Conservation (phyloP, 306 rosid species). For the barrel medic (Medicago truncatula) region MtrunA17r5.0-ANR NC_053044.1:2930001-2930500, state of each 20-base stretch:
- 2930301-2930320: not conserved
- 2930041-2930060: not conserved
- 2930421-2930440: conserved; percentile 14
- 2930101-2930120: not conserved
- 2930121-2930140: not conserved
- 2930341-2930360: conserved; percentile 4
- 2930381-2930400: conserved; percentile 14
- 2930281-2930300: not conserved
- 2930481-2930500: conserved; percentile 97
- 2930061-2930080: not conserved
- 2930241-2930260: not conserved
- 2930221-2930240: not conserved
- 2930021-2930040: not conserved
- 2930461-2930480: conserved; percentile 45
- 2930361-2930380: conserved; percentile 13
- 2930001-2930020: not conserved
- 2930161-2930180: not conserved
- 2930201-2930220: conserved; percentile 1
- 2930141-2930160: not conserved
- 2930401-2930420: conserved; percentile 10
- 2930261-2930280: conserved; percentile 19
- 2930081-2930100: not conserved
- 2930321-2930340: conserved; percentile 18
- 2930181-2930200: conserved; percentile 5
- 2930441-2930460: conserved; percentile 18